A percentile compares a stretch with the other conserved stretches of the same genome.
Evolutionary conservation across 2,329 filamentous ascomycete species (phyloP).

Genomic region (Colletotrichum brevisporum): DNA sequence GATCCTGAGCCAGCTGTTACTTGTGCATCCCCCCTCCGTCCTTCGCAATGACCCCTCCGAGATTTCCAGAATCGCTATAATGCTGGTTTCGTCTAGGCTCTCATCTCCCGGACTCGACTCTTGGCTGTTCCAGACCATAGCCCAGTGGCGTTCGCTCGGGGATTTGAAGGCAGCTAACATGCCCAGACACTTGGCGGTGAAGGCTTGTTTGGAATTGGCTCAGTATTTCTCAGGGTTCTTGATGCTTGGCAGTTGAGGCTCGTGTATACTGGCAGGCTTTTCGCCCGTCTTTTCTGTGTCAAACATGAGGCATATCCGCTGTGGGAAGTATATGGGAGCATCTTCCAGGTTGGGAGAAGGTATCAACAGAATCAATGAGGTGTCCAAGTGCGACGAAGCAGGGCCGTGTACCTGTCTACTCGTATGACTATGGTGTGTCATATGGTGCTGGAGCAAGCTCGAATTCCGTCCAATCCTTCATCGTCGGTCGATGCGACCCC

Average conservation of each 20-base stretch:
- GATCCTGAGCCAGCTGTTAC: neutral
- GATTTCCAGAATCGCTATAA: neutral
- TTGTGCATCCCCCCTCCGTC: neutral
- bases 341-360: too few species aligned
- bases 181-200: constrained; percentile 15
- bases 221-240: neutral
- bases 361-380: too few species aligned
- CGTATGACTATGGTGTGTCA: neutral
- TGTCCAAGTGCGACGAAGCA: too few species aligned
- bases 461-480: neutral
- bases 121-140: neutral
- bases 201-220: constrained; percentile 13
- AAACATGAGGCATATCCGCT: too few species aligned
- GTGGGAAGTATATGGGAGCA: too few species aligned
- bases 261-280: neutral
- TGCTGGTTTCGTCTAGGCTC: neutral
- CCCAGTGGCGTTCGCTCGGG: neutral
- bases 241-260: constrained; percentile 14
- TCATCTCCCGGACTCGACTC: neutral
- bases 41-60: neutral
- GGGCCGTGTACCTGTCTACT: neutral
- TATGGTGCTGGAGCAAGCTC: too few species aligned
- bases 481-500: neutral
- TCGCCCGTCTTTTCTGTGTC: too few species aligned
- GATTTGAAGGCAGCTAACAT: neutral